Base-by-base conservation (phyloP, 208 protist species). In the Blechomonas ayalai region DNA sequence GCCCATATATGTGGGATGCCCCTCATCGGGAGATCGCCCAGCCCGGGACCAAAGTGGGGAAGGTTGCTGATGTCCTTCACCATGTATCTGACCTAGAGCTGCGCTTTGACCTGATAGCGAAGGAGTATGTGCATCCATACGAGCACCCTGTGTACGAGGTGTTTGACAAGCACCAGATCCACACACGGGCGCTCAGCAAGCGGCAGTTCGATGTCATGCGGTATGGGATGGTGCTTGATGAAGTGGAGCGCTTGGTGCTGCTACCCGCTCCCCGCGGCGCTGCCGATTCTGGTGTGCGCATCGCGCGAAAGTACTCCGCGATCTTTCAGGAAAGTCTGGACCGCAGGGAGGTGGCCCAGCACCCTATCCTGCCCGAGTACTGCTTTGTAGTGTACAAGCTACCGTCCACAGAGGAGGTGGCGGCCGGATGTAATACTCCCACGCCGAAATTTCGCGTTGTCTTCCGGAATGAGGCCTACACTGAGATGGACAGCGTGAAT, bases 161-260 rank as follows among this genome's bases (percentile, higher is more conserved):
- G 24, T 76, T 83, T 53, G 56, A 73, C 10, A 43, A 32, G 9
- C 72, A 86, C 53, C 71, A 69, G 4, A 40, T 93, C 10, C 65
- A 81, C 48, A 75, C 68, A 6, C 40, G 49, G 18, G 56, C 59
- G 23, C 40, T 93, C 27, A 68, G 76, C 39, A 69, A 69, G 44
- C 70, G 64, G 23, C 85, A 93, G 58, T 86, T 93, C 53, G 67
- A 93, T 37, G 59, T 93, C 2, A 66, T 93, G 28, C 68, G 74
- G 8, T 90, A 93, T 49, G 85, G 85, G 16, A 65, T 88, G 31
- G 72, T 93, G 22, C 44, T 90, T 8, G 68, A 93, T 48, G 65
- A 54, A 20, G 73, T 59, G 7, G 48, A 67, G 40, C 62, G 71
- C 22, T 67, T 93, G 5, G 78, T 93, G 20, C n/a, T 90, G 0